Conservation (phyloP, 2,329 filamentous ascomycete species). For the Ophiosphaerella korrae region DNA sequence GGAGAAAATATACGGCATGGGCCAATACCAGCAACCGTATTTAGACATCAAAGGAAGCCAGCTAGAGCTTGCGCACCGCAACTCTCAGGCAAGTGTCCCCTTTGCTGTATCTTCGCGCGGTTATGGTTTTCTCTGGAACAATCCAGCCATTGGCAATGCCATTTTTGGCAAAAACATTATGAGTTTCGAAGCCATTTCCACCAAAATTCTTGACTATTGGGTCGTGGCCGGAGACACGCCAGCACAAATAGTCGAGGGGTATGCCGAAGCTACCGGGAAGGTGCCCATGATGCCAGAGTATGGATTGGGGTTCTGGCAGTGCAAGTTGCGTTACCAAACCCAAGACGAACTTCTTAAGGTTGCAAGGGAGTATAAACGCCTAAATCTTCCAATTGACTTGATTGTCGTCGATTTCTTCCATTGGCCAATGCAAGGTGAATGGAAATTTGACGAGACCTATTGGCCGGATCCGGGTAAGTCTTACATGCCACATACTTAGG, state of each 20-base stretch:
- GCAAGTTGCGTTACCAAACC: conserved; percentile 68
- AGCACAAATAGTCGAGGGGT: conserved; percentile 61
- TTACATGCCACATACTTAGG: too few species aligned
- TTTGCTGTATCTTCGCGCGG: conserved; percentile 65
- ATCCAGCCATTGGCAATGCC: conserved; percentile 65
- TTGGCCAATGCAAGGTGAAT: conserved; percentile 70
- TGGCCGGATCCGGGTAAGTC: conserved; percentile 63
- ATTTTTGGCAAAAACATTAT: conserved; percentile 66
- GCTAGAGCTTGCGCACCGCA: conserved; percentile 68
- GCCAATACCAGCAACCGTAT: conserved; percentile 69
- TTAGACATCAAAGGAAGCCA: conserved; percentile 68
- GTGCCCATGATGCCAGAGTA: conserved; percentile 73
- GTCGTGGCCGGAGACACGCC: conserved; percentile 64
- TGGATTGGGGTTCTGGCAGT: conserved; percentile 71
- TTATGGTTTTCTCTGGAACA: conserved; percentile 71
- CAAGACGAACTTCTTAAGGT: conserved; percentile 67
- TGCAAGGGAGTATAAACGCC: conserved; percentile 63
- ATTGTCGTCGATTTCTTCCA: conserved; percentile 74
- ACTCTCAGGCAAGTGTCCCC: conserved; percentile 69
- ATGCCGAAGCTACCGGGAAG: conserved; percentile 62
- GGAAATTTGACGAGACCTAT: conserved; percentile 67
- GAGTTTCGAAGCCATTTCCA: conserved; percentile 65
- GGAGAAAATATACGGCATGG: conserved; percentile 72
- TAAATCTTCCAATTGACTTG: conserved; percentile 64
- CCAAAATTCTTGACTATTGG: conserved; percentile 67